Conservation (phyloP, 2,329 filamentous ascomycete species). For the Penicillium sp. region DNA sequence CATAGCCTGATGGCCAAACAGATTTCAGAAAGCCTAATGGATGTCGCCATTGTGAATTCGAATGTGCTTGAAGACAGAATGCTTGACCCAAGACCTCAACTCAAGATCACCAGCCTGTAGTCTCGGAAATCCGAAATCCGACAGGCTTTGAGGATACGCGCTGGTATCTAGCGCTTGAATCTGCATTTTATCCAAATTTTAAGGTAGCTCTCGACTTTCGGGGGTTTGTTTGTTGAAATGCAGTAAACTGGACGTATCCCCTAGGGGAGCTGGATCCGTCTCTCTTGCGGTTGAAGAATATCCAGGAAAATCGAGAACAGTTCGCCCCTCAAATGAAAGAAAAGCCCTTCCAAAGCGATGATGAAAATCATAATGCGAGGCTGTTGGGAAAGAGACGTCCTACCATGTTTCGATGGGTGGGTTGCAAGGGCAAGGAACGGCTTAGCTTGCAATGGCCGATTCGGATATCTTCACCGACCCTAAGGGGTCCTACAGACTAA, state of each 20-base stretch:
- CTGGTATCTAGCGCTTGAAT: neutral
- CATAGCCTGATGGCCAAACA: neutral
- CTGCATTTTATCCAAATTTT: neutral
- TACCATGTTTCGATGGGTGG: neutral
- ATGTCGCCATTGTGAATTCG: neutral
- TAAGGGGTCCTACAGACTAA: neutral
- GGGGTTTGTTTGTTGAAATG: neutral
- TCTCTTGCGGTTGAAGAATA: neutral
- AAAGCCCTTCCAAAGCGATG: neutral
- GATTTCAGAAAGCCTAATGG: neutral
- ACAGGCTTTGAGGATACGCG: neutral
- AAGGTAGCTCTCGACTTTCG: neutral
- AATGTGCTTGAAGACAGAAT: neutral
- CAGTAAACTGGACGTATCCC: neutral
- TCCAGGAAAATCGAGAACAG: neutral
- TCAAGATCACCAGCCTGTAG: neutral
- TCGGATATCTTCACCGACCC: neutral
- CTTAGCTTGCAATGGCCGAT: neutral
- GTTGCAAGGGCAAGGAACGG: constrained; percentile 1
- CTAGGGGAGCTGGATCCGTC: neutral
- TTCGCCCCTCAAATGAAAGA: neutral
- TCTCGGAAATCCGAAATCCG: neutral
- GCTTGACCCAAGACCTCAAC: neutral
- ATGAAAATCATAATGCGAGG: neutral
- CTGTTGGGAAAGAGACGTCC: neutral